Conservation (phyloP, 23 red algal genomes). For the Gracilaria caudata region DNA sequence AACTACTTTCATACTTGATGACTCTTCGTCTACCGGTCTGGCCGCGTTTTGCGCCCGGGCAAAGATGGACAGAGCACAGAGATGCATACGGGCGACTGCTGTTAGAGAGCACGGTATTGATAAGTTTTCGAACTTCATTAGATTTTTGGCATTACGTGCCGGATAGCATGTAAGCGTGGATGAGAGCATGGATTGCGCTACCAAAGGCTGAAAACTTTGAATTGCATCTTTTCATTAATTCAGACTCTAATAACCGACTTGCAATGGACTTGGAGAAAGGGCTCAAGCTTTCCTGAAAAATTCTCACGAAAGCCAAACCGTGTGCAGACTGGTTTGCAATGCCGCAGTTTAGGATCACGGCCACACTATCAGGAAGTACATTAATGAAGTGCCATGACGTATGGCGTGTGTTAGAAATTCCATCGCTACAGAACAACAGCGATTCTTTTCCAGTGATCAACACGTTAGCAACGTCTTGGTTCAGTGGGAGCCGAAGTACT, state of each 20-base stretch:
- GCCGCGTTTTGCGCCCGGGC: background rate
- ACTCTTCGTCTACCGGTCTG: background rate
- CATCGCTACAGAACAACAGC: background rate
- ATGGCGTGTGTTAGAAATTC: background rate
- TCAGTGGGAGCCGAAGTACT: slow-evolving; percentile 1
- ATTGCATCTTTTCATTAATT: too few species aligned
- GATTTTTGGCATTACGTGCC: background rate
- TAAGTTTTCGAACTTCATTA: background rate
- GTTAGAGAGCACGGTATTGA: slow-evolving; percentile 20
- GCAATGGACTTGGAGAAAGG: too few species aligned
- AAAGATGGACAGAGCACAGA: background rate
- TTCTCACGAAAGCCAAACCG: background rate
- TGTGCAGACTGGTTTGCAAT: background rate
- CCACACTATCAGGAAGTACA: background rate
- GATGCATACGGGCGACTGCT: background rate
- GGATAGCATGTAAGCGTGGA: too few species aligned
- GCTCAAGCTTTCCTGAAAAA: too few species aligned
- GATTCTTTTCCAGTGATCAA: background rate
- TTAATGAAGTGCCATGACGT: background rate
- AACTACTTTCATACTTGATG: background rate
- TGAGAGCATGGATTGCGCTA: too few species aligned
- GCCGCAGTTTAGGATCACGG: background rate
- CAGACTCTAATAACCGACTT: too few species aligned
- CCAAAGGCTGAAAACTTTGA: too few species aligned
- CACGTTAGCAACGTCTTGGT: background rate